Conservation (phyloP, 2,329 filamentous ascomycete species). For the Penicillium sp. region DNA sequence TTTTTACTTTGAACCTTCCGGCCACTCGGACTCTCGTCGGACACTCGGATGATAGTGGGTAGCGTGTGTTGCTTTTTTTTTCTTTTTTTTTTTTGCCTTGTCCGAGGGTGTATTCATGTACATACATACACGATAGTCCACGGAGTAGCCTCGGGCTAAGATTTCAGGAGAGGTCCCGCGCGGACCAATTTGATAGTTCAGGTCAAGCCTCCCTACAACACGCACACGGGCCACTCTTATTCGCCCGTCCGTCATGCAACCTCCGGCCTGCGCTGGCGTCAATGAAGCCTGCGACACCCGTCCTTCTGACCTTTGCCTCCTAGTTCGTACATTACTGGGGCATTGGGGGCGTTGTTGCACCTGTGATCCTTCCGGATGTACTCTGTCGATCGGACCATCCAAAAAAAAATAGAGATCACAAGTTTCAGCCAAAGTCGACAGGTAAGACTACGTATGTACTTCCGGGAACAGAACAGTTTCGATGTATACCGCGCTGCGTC, state of each 20-base stretch:
- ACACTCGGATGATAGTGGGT: background rate
- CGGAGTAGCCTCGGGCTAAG: background rate
- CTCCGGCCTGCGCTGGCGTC: conserved; percentile 5
- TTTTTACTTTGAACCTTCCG: conserved; percentile 2
- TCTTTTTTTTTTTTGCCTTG: conserved; percentile 4
- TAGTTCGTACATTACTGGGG: background rate
- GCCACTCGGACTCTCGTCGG: background rate
- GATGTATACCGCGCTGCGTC: background rate
- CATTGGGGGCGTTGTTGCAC: conserved; percentile 15
- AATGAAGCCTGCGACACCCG: conserved; percentile 18
- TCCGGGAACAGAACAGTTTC: background rate
- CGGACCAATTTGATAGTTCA: conserved; percentile 26
- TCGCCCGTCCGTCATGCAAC: conserved; percentile 19
- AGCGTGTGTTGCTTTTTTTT: conserved; percentile 11
- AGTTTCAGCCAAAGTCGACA: conserved; percentile 4
- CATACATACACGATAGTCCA: background rate
- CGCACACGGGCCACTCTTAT: conserved; percentile 13
- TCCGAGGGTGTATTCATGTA: background rate
- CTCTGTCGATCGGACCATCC: conserved; percentile 2
- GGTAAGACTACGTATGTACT: background rate
- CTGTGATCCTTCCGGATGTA: conserved; percentile 20
- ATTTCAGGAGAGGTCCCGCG: conserved; percentile 18
- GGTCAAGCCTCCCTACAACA: conserved; percentile 8
- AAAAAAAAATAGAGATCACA: background rate
- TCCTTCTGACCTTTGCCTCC: conserved; percentile 8